Conservation (phyloP, 768 basidiomycete genomes). For the Saitozyma podzolica region DNA sequence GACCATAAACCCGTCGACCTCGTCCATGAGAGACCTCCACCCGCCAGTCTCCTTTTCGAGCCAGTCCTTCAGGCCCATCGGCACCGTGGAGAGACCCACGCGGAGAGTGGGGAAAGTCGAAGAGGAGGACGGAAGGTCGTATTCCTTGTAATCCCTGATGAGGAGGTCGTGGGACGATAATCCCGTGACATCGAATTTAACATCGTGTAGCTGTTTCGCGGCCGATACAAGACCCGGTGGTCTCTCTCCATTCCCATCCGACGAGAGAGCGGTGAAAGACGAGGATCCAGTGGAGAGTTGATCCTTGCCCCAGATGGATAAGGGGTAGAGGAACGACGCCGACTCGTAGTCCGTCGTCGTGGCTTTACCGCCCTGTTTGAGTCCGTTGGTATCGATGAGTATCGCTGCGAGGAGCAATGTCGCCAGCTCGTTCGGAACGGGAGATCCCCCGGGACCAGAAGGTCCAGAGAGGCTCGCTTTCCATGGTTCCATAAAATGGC, state of each 20-base stretch:
- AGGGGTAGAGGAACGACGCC: conserved; percentile 65
- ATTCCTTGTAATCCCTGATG: conserved; percentile 94
- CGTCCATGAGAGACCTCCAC: conserved; percentile 52
- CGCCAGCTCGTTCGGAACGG: conserved; percentile 64
- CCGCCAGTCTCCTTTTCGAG: conserved; percentile 49
- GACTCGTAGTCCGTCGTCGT: conserved; percentile 65
- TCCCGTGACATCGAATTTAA: conserved; percentile 70
- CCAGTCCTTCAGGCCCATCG: conserved; percentile 66
- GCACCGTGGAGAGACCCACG: conserved; percentile 81
- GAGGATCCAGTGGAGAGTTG: conserved; percentile 10
- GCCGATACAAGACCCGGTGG: conserved; percentile 49
- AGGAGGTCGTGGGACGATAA: conserved; percentile 75
- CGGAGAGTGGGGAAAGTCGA: conserved; percentile 55
- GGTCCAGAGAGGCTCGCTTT: conserved; percentile 22
- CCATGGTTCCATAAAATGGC: conserved; percentile 54
- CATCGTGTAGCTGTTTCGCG: conserved; percentile 56
- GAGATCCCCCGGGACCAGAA: conserved; percentile 28
- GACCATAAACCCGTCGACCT: conserved; percentile 63
- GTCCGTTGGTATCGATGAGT: conserved; percentile 80
- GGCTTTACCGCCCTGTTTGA: conserved; percentile 71
- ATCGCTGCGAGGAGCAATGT: conserved; percentile 77
- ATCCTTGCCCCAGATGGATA: conserved; percentile 55
- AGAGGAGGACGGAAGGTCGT: conserved; percentile 60
- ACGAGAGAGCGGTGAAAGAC: conserved; percentile 2
- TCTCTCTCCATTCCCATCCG: conserved; percentile 2